These are phyloP conservation scores for Sugiyamaella floridensis DNA, from an alignment of 805 yeast genomes.

Conservation along the genomic window DNA sequence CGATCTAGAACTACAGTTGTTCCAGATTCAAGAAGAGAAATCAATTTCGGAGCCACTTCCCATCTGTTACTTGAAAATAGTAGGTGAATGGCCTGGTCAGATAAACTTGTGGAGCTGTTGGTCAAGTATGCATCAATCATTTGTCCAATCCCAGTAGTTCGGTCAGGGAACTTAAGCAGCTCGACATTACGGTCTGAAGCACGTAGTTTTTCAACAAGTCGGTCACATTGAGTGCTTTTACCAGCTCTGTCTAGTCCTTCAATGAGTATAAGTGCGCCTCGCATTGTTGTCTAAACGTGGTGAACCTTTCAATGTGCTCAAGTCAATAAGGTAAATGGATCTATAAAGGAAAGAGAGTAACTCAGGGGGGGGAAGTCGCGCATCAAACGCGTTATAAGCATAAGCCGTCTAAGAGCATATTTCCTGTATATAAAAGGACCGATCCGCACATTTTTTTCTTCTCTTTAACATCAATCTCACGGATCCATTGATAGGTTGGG, in stretches of 20 bases:
- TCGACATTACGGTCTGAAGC: conserved; percentile 32
- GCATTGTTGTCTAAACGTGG: conserved; percentile 6
- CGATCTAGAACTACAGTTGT: conserved; percentile 67
- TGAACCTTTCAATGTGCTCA: no score
- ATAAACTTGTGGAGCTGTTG: conserved; percentile 38
- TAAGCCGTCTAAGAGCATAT: background rate
- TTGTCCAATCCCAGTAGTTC: conserved; percentile 74
- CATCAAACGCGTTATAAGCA: background rate
- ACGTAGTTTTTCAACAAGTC: conserved; percentile 30
- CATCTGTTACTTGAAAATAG: conserved; percentile 91
- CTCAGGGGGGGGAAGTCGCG: background rate
- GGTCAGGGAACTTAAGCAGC: conserved; percentile 77
- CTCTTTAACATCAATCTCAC: conserved; percentile 17
- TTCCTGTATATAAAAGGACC: background rate
- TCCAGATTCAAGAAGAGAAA: conserved; percentile 44
- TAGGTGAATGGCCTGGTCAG: conserved; percentile 79
- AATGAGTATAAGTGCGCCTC: conserved; percentile 73
- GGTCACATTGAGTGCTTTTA: conserved; percentile 71
- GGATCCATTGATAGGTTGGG: conserved; percentile 3
- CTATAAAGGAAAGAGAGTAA: background rate
- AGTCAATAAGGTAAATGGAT: no score
- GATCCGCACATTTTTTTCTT: conserved; percentile 5
- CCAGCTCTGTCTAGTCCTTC: conserved; percentile 97
- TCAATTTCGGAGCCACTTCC: conserved; percentile 59
- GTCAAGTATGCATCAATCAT: conserved; percentile 65